Percentiles rank a stretch among this genome's conserved stretches.
Evolutionary conservation across 345 rosid genomes (phyloP).

Genomic region (Euphorbia lathyris): DNA sequence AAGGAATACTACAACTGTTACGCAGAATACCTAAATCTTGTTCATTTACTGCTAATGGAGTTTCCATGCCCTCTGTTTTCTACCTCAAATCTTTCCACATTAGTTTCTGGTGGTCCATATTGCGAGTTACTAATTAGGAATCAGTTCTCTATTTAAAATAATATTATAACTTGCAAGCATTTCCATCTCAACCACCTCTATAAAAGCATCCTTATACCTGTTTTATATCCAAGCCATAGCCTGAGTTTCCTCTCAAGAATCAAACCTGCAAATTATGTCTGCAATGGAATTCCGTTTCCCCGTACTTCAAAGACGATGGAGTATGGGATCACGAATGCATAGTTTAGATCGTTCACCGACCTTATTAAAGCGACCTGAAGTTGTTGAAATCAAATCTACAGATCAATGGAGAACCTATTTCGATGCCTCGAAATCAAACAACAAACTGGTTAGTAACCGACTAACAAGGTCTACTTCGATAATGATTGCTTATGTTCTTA

Average conservation of each 20-base stretch:
- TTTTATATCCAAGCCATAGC: not conserved
- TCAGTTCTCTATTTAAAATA: constrained; percentile 14
- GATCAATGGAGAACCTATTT: constrained; percentile 56
- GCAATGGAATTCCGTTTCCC: constrained; percentile 8
- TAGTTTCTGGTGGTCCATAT: constrained; percentile 2
- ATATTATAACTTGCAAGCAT: no score
- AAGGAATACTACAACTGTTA: not conserved
- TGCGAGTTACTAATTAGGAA: not conserved
- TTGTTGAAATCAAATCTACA: constrained; percentile 48
- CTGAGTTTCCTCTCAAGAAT: not conserved
- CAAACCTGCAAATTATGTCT: not conserved
- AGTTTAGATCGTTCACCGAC: not conserved
- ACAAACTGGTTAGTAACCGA: constrained; percentile 49
- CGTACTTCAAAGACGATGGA: not conserved
- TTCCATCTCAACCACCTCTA: not conserved
- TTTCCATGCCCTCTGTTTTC: not conserved
- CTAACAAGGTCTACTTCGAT: not conserved
- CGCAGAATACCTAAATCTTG: not conserved
- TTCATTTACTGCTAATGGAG: not conserved
- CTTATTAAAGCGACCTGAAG: constrained; percentile 4
- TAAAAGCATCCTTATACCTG: constrained; percentile 20
- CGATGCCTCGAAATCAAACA: constrained; percentile 46
- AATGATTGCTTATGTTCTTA: not conserved
- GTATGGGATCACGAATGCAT: constrained; percentile 29
- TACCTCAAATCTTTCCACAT: not conserved